phyloP scores from a whole-genome alignment of 2,329 filamentous ascomycete species.

The Stachybotrys chlorohalonatus region DNA sequence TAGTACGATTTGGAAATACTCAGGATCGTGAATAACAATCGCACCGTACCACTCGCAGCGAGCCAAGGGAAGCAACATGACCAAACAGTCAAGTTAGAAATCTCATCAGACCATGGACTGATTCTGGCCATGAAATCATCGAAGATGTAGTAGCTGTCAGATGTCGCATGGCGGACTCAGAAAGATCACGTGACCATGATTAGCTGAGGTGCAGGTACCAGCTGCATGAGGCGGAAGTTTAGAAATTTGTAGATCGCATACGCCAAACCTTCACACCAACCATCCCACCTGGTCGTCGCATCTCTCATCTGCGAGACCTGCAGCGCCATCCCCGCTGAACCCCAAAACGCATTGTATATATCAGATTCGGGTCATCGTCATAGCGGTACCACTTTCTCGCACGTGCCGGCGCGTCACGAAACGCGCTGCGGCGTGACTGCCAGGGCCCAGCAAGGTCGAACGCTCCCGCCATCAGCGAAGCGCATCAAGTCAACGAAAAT shows the following conservation, averaged over 20 bases:
- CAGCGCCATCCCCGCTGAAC: too few relatives aligned
- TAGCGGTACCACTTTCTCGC: not conserved
- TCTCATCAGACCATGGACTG: too few relatives aligned
- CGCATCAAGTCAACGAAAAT: slow-evolving; percentile 27
- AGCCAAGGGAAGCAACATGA: too few relatives aligned
- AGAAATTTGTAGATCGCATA: not conserved
- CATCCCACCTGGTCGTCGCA: not conserved
- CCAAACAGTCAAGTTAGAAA: too few relatives aligned
- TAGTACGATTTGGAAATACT: too few relatives aligned
- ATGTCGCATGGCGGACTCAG: not conserved
- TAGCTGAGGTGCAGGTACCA: not conserved
- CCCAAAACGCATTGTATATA: not conserved
- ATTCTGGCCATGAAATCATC: too few relatives aligned
- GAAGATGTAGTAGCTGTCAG: too few relatives aligned
- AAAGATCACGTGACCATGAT: not conserved
- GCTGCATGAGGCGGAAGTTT: not conserved
- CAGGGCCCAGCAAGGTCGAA: slow-evolving; percentile 15
- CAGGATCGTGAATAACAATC: too few relatives aligned
- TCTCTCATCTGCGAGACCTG: not conserved
- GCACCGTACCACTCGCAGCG: too few relatives aligned
- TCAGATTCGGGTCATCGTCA: not conserved
- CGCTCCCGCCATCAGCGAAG: slow-evolving; percentile 7
- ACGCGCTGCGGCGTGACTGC: slow-evolving; percentile 27
- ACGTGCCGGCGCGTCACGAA: slow-evolving; percentile 18
- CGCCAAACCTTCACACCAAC: not conserved